Evolutionary conservation across 148 eudicot species (phyloP), one percentile per base, ranked within the genome.

Genomic region (Diospyros lotus): DNA sequence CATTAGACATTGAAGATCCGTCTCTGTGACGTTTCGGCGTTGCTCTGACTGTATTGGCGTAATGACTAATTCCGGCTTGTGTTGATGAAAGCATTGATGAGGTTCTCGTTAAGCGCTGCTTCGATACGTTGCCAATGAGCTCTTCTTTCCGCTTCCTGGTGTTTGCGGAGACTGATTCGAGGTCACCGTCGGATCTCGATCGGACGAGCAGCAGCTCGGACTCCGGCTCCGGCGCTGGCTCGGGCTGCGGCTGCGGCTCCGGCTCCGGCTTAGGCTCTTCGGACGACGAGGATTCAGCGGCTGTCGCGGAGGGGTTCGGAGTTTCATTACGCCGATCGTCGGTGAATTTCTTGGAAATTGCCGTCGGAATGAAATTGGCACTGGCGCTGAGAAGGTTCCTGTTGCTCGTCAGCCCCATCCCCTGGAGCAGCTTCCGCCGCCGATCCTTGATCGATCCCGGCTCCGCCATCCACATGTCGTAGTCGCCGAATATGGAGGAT

Each of bases 181-280:
- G 84, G 48, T 95, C 99, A 0, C 96, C 87, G 39, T 95, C 99
- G 2, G 99, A 95, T 71, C 94, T 79, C 5, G 97, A 95, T 45
- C 99, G 80, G 41, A 90, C 85, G 1, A 92, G 77, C 50, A 89
- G 28, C 42, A 8, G 86, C 45, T 38, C 6, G 68, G 46, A 28
- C 28, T 28, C 28, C n/a, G 64, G 28, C 1, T 18, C 6, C 6
- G 39, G 13, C 44, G 52, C 76, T 2, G 28, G 12, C 15, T 78
- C 66, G 4, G 75, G 13, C 42, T 72, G 28, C 28, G 28, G 28
- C 6, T 62, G 46, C n/a, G 64, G 28, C 1, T 18, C 4, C 6
- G 39, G 13, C 44, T 58, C 76, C 3, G 28, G 12, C 15, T 78
- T 69, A 4, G 75, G 13, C 42, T 72, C 78, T 61, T 46, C 60